A percentile compares a stretch with the other conserved stretches of the same genome.
Conservation (phyloP, 169 alveolate species). For the Miamiensis avidus region DNA sequence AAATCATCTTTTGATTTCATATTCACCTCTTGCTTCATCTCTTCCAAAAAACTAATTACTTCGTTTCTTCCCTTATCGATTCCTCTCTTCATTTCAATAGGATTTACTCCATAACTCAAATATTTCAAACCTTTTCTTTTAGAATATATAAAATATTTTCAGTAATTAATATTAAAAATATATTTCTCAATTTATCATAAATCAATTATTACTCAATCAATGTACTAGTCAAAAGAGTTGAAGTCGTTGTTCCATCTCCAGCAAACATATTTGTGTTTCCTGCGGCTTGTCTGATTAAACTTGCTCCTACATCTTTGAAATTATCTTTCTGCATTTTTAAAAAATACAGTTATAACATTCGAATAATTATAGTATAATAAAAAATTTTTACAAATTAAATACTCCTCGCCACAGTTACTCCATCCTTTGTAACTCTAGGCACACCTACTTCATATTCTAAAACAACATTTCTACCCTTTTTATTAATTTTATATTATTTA, state of each 20-base stretch:
- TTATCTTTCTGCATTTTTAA: conserved; percentile 26
- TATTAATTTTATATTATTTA: not conserved
- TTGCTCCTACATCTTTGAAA: conserved; percentile 66
- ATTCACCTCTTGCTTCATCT: conserved; percentile 50
- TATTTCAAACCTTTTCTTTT: conserved; percentile 28
- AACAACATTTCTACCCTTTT: conserved; percentile 67
- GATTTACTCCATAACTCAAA: conserved; percentile 57
- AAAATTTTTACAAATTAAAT: conserved; percentile 22
- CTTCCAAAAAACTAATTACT: conserved; percentile 47
- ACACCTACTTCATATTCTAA: conserved; percentile 64
- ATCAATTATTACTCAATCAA: conserved; percentile 35
- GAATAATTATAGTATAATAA: not conserved
- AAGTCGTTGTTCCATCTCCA: conserved; percentile 80
- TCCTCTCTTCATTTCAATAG: conserved; percentile 61
- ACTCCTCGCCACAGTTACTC: conserved; percentile 72
- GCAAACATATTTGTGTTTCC: conserved; percentile 56
- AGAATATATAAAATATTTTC: not conserved
- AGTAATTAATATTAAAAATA: too few species aligned
- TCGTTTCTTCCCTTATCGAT: conserved; percentile 53
- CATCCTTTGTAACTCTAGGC: conserved; percentile 81
- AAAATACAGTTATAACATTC: not conserved
- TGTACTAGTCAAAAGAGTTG: conserved; percentile 52
- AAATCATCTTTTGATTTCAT: conserved; percentile 40
- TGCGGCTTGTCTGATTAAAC: conserved; percentile 52
- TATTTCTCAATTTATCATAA: not conserved